A percentile compares a stretch with the other conserved stretches of the same genome.
Conservation (phyloP, 208 protist genomes). For the Crithidia fasciculata region DNA sequence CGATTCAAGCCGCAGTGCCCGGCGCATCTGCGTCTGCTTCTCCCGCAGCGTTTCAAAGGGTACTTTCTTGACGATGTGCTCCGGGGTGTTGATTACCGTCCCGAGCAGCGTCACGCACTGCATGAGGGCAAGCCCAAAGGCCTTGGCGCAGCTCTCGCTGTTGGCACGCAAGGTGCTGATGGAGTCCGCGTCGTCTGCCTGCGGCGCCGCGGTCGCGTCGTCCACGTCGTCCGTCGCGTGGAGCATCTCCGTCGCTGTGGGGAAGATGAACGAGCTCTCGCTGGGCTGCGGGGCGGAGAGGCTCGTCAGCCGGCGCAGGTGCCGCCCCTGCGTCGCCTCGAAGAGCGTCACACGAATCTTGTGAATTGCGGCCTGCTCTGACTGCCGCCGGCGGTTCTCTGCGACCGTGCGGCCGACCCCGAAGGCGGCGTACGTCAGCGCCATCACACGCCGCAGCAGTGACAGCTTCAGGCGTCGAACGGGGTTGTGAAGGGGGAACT, state of each 20-base stretch:
- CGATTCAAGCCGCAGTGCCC: neutral
- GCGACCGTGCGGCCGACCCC: conserved; percentile 27
- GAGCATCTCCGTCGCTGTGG: conserved; percentile 9
- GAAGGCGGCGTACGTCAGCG: conserved; percentile 49
- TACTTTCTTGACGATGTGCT: conserved; percentile 3
- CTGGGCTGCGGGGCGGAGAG: neutral
- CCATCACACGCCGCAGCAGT: conserved; percentile 38
- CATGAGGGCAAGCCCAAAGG: conserved; percentile 24
- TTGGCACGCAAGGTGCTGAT: conserved; percentile 35
- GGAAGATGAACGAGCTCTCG: neutral
- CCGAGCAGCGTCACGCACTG: conserved; percentile 19
- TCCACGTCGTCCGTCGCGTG: conserved; percentile 32
- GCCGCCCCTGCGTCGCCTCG: neutral
- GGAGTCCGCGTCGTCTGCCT: conserved; percentile 12
- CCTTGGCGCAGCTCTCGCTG: conserved; percentile 25
- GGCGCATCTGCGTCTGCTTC: conserved; percentile 12
- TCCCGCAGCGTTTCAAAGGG: neutral
- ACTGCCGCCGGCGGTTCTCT: conserved; percentile 22
- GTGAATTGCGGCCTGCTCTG: conserved; percentile 16
- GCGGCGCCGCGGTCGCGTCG: conserved; percentile 6
- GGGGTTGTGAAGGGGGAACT: conserved; percentile 47
- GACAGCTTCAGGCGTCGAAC: conserved; percentile 50
- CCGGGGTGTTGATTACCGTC: neutral
- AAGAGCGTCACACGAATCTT: conserved; percentile 1
- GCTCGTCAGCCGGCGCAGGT: neutral